Evolutionary conservation across 306 rosid genomes (phyloP).

Genomic region (Casuarina cunninghamiana): DNA sequence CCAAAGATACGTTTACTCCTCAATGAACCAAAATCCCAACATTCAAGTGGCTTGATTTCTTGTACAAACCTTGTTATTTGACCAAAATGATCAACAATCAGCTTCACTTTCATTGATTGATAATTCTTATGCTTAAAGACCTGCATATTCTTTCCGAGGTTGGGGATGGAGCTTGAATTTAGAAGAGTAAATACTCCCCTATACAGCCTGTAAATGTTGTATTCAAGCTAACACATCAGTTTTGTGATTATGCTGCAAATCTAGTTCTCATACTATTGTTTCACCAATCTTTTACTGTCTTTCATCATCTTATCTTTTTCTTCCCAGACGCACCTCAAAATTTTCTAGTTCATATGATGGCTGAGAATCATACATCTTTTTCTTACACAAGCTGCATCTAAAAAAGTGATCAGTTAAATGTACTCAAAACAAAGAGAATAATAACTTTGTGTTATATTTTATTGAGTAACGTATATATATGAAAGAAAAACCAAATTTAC

Average conservation of each 20-base stretch:
- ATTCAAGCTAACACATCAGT: conserved; percentile 41
- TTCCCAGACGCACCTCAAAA: too few relatives aligned
- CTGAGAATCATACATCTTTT: too few relatives aligned
- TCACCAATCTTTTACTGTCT: conserved; percentile 26
- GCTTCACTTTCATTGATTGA: conserved; percentile 1
- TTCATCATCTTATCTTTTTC: neutral
- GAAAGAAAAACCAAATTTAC: conserved; percentile 29
- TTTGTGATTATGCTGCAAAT: conserved; percentile 35
- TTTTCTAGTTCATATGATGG: too few relatives aligned
- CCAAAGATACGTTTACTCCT: too few relatives aligned
- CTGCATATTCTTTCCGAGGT: conserved; percentile 6
- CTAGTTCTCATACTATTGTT: conserved; percentile 19
- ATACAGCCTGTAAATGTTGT: conserved; percentile 50
- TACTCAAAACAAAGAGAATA: neutral
- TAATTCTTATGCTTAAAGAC: conserved; percentile 28
- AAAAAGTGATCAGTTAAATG: too few relatives aligned
- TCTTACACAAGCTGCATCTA: too few relatives aligned
- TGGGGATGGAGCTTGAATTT: conserved; percentile 16
- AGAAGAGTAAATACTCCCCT: neutral
- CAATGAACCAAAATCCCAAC: too few relatives aligned
- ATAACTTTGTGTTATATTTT: conserved; percentile 11
- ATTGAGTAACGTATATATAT: conserved; percentile 32
- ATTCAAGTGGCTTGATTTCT: too few relatives aligned
- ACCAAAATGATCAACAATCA: too few relatives aligned
- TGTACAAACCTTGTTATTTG: too few relatives aligned